A percentile compares a stretch with the other conserved stretches of the same genome.
These are phyloP conservation scores for Globisporangium polare DNA, from an alignment of 352 stramenopile species.

Conservation along the genomic window DNA sequence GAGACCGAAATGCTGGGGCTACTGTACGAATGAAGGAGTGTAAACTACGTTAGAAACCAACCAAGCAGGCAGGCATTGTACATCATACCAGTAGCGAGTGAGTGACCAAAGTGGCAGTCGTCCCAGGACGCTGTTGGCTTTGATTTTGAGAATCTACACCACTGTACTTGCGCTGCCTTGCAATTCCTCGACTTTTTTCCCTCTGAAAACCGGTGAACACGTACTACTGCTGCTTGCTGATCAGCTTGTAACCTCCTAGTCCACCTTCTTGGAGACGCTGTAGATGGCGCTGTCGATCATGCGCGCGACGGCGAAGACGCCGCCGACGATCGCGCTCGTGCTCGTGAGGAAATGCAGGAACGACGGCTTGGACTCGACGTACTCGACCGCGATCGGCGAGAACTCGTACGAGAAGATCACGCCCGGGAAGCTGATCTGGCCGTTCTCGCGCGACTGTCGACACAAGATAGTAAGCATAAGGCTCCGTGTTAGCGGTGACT, in stretches of 20 bases:
- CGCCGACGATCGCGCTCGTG: conserved; percentile 83
- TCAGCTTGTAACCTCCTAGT: no score
- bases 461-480: not conserved
- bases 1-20: not conserved
- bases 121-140: not conserved
- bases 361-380: conserved; percentile 81
- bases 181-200: not conserved
- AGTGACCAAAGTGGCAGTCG: not conserved
- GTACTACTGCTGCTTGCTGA: not conserved
- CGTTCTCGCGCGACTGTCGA: conserved; percentile 33
- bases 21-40: conserved; percentile 8
- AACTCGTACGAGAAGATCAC: conserved; percentile 90
- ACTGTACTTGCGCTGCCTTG: not conserved
- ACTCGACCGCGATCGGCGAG: conserved; percentile 86
- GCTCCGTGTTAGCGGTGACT: no score
- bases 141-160: conserved; percentile 5
- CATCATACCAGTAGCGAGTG: not conserved
- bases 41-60: conserved; percentile 13
- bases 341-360: conserved; percentile 85
- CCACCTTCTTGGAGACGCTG: conserved; percentile 86
- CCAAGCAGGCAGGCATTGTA: not conserved
- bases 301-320: conserved; percentile 81
- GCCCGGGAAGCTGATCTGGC: conserved; percentile 68
- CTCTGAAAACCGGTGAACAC: not conserved
- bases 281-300: conserved; percentile 88